Evolutionary conservation across 495 filamentous ascomycete species (phyloP), one percentile per base, ranked within the genome.

Genomic region (Xylaria cubensis): DNA sequence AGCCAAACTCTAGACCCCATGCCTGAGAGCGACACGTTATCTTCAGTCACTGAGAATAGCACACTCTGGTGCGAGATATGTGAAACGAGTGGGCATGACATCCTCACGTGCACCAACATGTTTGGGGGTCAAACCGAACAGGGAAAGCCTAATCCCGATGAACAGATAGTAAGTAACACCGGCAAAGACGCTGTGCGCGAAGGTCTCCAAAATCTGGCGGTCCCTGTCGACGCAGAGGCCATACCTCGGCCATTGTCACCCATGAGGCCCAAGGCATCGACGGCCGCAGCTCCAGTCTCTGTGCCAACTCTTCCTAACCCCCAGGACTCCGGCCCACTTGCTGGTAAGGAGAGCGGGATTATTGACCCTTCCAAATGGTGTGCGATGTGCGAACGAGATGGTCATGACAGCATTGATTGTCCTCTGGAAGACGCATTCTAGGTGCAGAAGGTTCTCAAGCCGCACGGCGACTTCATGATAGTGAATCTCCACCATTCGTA

Each of bases 51-150:
- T 55, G 94, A 92, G 77, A 87, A 84, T 73, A 90, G 90, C 68
- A 86, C 85, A 29, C 86, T 95, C 70, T 97, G 95, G 93, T 98
- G 95, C 83, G 95, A 98, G 82, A 95, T 98, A 63, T 97, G 95
- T 80, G 95, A 98, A 81, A 92, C 92, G 2, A 86, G 87, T n/a
- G 95, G 95, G 19, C 95, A 98, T 75, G 95, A 98, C 74, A 97
- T 98, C 72, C 82, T 98, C 46, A 96, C 90, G 24, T 98, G 95
- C 84, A 93, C 93, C 42, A 96, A 91, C 77, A 94, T 97, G 89
- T 94, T 95, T 77, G 89, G 85, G n/a, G 72, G 82, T 24, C 82
- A 80, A 71, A 82, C 75, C 72, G 79, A 80, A 74, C 81, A 80
- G 75, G 70, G 69, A 64, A 76, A 74, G 61, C 42, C 53, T 72